Evolutionary conservation across 768 basidiomycete genomes (phyloP), one percentile per base, ranked within the genome.

Genomic region (Psilocybe subaeruginosa): DNA sequence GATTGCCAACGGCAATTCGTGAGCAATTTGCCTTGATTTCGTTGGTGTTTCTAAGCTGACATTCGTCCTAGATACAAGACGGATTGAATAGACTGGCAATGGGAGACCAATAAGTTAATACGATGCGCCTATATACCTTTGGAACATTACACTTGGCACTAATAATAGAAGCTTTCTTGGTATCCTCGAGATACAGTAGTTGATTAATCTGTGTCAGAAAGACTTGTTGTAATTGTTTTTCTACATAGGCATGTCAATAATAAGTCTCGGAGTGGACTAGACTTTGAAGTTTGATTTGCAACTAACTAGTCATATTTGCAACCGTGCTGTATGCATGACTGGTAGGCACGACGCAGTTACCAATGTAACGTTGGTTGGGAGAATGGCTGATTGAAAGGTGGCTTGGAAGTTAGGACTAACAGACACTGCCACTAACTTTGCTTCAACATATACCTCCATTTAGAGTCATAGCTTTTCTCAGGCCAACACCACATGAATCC

Each of bases 121-220:
- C 66, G 70, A 71, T 69, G 69, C 63, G 66, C 71, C 64, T 58
- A 69, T 77, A 78, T 78, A 78, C 76, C 77, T 71, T 62, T 64
- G 66, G 66, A 73, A 72, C 62, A 60, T 71, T 72, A 72, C 68
- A 70, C 68, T 56, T 71, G 70, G 68, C 68, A 74, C 71, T 78
- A 77, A 77, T 73, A 68, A 63, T 68, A 68, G 59, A 66, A 48
- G 49, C 54, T 63, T 57, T 31, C 23, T 49, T 30, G 37, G 43
- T 29, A 54, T 37, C 47, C 62, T 48, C 49, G 27, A 50, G 41
- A 43, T 43, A 39, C 37, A 39, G 37, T 39, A 43, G 41, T 43
- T 43, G 41, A 43, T 43, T 23, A n/a, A 43, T 43, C 41, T 43
- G 41, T 43, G 41, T 43, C n/a, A 43, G 41, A n/a, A 43, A 43